These are phyloP conservation scores for Carpinus viminea DNA, from an alignment of 306 rosid species.

Conservation along the genomic window DNA sequence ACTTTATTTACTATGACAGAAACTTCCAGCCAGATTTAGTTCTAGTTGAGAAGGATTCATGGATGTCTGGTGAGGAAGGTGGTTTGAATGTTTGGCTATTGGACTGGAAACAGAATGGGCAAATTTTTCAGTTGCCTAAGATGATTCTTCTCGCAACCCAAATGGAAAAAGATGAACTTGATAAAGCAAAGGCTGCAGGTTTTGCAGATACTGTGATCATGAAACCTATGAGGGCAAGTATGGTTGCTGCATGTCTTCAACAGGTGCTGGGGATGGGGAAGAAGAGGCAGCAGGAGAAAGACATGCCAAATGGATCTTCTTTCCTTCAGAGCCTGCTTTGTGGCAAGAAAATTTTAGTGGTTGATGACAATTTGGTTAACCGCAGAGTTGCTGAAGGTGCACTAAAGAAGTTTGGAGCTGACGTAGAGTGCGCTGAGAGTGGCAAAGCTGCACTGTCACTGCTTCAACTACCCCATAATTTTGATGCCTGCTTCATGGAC, in stretches of 20 bases:
- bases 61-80: constrained; percentile 73
- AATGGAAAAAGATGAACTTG: constrained; percentile 58
- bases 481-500: constrained; percentile 99
- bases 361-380: constrained; percentile 87
- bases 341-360: constrained; percentile 86
- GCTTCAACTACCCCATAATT: constrained; percentile 81
- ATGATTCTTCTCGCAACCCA: constrained; percentile 88
- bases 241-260: constrained; percentile 99
- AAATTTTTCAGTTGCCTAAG: constrained; percentile 57
- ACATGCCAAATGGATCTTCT: constrained; percentile 57
- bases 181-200: constrained; percentile 71
- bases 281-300: constrained; percentile 66
- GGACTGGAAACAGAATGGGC: constrained; percentile 77
- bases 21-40: constrained; percentile 70
- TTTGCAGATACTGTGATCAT: constrained; percentile 89
- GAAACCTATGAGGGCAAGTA: constrained; percentile 95
- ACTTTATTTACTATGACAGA: constrained; percentile 50
- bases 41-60: constrained; percentile 83
- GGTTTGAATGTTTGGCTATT: constrained; percentile 43
- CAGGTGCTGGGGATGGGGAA: constrained; percentile 82
- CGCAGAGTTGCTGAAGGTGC: constrained; percentile 98
- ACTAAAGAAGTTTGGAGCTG: constrained; percentile 83
- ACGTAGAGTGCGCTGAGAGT: constrained; percentile 78
- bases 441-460: constrained; percentile 82
- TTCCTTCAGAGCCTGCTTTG: constrained; percentile 64